Evolutionary conservation across 2,329 filamentous ascomycete species (phyloP), one percentile per base, ranked within the genome.

Genomic region (Aureobasidium subglaciale): DNA sequence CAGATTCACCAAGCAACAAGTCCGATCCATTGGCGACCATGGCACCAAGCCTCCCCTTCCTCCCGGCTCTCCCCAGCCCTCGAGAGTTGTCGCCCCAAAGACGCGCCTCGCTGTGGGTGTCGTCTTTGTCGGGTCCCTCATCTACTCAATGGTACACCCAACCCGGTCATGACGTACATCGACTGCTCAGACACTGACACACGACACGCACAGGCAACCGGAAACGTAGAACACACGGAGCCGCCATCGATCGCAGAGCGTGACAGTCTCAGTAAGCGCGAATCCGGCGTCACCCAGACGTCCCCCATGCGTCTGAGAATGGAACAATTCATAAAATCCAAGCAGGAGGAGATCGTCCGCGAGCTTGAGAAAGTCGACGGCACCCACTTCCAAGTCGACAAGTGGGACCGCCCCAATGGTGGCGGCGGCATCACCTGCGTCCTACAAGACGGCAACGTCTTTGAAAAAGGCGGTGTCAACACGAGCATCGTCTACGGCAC

Each of bases 281-380:
- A 93, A 70, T 80, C 83, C 56, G 83, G 84, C 60, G 80, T 97
- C 48, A 86, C 79, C 45, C 80, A 85, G 56, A 78, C 84, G 64
- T 96, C 92, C 13, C 91, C 93, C 2, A 97, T 99, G 92, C 90
- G 93, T 55, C 80, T 99, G 57, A 89, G 92, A 60, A 97, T 99
- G 93, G 93, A 99, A 73, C 84, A 88, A 65, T 88, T 97, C 69
- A 95, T 97, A 72, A 93, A 93, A 71, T 83, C 90, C 64, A 89
- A 97, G 65, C 93, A 99, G 68, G 82, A 88, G 64, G 82, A 86
- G 60, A 99, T 99, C 58, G 87, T 97, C 25, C 77, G 81, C 56
- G 90, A 86, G 56, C 81, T 99, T 20, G 87, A 95, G 69, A 80
- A 84, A 63, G 78, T 97, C 40, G 93, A 97, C 67, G 91, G 90